phyloP scores from a whole-genome alignment of 78 protist genomes.

The Acrasis kona region DNA sequence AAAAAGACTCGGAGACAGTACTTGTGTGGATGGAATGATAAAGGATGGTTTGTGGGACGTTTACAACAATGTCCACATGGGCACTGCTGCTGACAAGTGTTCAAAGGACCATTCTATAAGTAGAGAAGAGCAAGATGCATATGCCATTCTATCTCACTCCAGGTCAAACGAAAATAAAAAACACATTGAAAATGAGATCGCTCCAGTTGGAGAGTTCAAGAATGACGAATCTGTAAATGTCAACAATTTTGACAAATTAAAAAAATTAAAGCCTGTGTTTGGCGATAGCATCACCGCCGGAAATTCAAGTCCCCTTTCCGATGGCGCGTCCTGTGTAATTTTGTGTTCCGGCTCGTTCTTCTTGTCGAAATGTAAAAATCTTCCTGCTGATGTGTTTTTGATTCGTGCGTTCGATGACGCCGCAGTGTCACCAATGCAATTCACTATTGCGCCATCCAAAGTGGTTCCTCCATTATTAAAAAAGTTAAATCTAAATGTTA shows the following conservation, averaged over 20 bases:
- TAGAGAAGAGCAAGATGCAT: conserved; percentile 41
- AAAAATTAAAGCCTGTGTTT: not conserved
- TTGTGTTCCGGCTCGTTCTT: conserved; percentile 59
- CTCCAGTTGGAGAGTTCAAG: not conserved
- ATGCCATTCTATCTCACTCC: conserved; percentile 25
- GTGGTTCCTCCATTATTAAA: conserved; percentile 24
- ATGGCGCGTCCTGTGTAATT: conserved; percentile 70
- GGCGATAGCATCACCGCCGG: conserved; percentile 26
- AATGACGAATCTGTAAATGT: not conserved
- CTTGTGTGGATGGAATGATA: conserved; percentile 55
- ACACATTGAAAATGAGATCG: not conserved
- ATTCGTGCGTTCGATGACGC: conserved; percentile 79
- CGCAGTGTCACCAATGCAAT: conserved; percentile 79
- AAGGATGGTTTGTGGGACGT: conserved; percentile 91
- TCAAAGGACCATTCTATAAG: conserved; percentile 43
- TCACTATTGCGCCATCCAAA: conserved; percentile 89
- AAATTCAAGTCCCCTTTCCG: conserved; percentile 28
- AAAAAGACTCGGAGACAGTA: conserved; percentile 48
- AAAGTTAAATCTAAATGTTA: not conserved
- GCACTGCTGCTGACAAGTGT: conserved; percentile 70
- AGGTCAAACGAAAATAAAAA: conserved; percentile 29
- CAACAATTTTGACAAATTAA: not conserved
- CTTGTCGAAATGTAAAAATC: conserved; percentile 42
- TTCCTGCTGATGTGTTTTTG: conserved; percentile 60
- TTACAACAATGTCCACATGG: conserved; percentile 73